Evolutionary conservation across 1,284 basidiomycete species (phyloP).

Genomic region (Malassezia furfur): DNA sequence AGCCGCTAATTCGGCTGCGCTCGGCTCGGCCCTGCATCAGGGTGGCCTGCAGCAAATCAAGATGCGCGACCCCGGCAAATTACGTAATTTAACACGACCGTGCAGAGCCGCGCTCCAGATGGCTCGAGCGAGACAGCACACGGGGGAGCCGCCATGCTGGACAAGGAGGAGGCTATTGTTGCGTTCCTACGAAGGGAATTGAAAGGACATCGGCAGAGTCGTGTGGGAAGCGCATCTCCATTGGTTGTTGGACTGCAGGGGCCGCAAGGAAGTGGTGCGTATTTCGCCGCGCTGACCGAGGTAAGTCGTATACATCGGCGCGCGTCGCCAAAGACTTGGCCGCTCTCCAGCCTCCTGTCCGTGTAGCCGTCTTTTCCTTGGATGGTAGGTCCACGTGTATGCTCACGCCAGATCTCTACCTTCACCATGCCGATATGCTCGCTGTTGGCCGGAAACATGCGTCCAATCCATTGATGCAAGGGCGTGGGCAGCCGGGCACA

Average conservation of each 20-base stretch:
- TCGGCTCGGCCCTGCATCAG: neutral
- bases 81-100: neutral
- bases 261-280: slow-evolving; percentile 56
- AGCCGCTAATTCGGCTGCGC: neutral
- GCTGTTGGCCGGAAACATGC: slow-evolving; percentile 56
- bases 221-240: slow-evolving; percentile 14
- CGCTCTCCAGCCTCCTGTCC: slow-evolving; percentile 54
- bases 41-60: neutral
- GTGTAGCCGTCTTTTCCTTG: slow-evolving; percentile 63
- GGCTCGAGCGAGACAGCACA: neutral
- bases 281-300: slow-evolving; percentile 3
- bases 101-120: neutral
- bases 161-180: neutral
- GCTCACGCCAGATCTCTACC: slow-evolving; percentile 59
- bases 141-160: neutral
- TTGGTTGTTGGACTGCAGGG: slow-evolving; percentile 68
- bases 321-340: slow-evolving; percentile 52
- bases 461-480: slow-evolving; percentile 60
- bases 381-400: slow-evolving; percentile 50
- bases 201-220: neutral
- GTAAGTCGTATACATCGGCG: slow-evolving; percentile 17
- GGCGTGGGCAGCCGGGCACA: slow-evolving; percentile 76
- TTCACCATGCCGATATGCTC: slow-evolving; percentile 58
- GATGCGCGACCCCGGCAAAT: neutral
- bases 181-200: slow-evolving; percentile 1